Evolutionary conservation across 176 grass and related monocot genomes (phyloP).

Genomic region (Bonia amplexicaulis): DNA sequence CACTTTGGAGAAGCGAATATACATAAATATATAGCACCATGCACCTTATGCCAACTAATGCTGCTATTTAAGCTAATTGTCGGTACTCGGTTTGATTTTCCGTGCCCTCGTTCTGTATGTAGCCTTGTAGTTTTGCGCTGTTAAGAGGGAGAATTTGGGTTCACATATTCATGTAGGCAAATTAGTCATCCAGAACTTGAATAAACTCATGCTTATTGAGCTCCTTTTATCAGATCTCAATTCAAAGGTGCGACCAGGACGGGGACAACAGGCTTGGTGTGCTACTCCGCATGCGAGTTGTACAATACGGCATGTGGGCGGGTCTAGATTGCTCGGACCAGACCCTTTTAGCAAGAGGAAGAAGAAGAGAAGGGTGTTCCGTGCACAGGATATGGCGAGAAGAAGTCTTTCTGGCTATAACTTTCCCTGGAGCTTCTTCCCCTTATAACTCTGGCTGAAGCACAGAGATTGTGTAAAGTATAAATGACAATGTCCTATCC

Average conservation of each 20-base stretch:
- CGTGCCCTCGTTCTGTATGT: background rate
- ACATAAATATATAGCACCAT: background rate
- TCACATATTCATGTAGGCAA: background rate
- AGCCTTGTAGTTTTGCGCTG: background rate
- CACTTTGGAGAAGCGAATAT: background rate
- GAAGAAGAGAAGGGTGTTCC: conserved; percentile 79
- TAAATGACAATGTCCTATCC: conserved; percentile 31
- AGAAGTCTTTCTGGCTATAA: conserved; percentile 81
- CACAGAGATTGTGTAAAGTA: conserved; percentile 54
- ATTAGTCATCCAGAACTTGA: background rate
- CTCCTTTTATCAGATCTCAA: conserved; percentile 64
- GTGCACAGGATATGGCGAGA: conserved; percentile 93
- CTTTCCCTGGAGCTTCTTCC: conserved; percentile 49
- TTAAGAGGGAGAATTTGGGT: background rate
- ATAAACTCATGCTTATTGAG: background rate
- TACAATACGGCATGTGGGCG: conserved; percentile 86
- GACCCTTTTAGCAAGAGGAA: conserved; percentile 94
- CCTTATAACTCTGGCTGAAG: conserved; percentile 17
- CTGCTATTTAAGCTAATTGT: background rate
- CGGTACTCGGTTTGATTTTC: background rate
- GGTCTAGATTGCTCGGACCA: conserved; percentile 94
- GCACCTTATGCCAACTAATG: background rate
- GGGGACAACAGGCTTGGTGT: conserved; percentile 94
- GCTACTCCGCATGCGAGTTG: conserved; percentile 82
- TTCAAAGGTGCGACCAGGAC: conserved; percentile 89